A percentile compares a stretch with the other conserved stretches of the same genome.
Evolutionary conservation across 1,139 yeast species (phyloP).

Genomic region (Kluyveromyces marxianus): DNA sequence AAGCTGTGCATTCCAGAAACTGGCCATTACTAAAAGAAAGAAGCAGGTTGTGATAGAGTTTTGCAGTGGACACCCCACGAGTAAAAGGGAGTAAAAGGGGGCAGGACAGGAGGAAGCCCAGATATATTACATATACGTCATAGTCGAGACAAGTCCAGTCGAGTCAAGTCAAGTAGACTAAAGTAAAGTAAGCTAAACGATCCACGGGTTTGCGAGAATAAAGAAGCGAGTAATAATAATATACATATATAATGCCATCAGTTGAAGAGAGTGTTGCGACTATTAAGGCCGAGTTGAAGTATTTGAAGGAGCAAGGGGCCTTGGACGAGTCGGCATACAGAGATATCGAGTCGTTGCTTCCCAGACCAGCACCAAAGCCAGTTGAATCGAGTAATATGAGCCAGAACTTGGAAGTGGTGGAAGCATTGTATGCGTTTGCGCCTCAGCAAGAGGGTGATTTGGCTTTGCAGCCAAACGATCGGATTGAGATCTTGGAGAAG

Average conservation of each 20-base stretch:
- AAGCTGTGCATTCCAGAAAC: too few relatives aligned
- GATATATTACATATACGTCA: too few relatives aligned
- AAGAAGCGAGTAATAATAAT: too few relatives aligned
- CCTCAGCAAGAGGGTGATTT: conserved; percentile 72
- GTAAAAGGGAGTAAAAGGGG: too few relatives aligned
- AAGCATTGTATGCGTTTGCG: conserved; percentile 64
- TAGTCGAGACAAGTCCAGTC: too few relatives aligned
- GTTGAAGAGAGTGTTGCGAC: conserved; percentile 11
- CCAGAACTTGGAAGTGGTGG: conserved; percentile 37
- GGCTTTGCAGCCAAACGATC: conserved; percentile 55
- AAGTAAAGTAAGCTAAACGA: too few relatives aligned
- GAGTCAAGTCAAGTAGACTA: too few relatives aligned
- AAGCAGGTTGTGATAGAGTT: too few relatives aligned
- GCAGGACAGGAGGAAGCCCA: too few relatives aligned
- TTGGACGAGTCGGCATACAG: conserved; percentile 52
- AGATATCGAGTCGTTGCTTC: conserved; percentile 43
- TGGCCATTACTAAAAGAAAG: too few relatives aligned
- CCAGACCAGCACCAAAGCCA: conserved; percentile 13
- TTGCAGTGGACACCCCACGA: too few relatives aligned
- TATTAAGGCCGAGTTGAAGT: conserved; percentile 72
- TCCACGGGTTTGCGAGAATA: too few relatives aligned
- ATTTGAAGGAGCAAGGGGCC: conserved; percentile 69
- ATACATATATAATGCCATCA: not conserved
- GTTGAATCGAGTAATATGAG: not conserved
- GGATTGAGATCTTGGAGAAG: conserved; percentile 61